A percentile compares a stretch with the other conserved stretches of the same genome.
phyloP scores from a whole-genome alignment of 192 early-diverging fungal species.

The Helicostylum pulchrum region DNA sequence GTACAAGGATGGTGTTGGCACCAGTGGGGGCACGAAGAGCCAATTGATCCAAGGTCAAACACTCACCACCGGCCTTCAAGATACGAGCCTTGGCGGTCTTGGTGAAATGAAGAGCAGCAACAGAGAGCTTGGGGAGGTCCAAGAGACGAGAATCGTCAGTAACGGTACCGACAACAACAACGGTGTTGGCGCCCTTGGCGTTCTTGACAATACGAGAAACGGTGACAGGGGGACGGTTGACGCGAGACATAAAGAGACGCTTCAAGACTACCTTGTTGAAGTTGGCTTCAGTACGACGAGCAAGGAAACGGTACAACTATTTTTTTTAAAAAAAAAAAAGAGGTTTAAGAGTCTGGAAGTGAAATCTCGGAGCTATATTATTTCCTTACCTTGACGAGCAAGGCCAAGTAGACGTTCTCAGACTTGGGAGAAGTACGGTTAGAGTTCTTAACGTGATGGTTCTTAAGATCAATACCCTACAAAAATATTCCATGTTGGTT shows the following conservation, averaged over 20 bases:
- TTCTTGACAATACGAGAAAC: constrained; percentile 83
- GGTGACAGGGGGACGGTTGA: constrained; percentile 95
- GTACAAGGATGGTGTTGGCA: constrained; percentile 91
- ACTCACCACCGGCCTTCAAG: constrained; percentile 97
- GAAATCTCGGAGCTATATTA: background rate
- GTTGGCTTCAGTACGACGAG: constrained; percentile 95
- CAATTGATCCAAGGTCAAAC: constrained; percentile 98
- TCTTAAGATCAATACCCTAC: constrained; percentile 98
- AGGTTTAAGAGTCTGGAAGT: background rate
- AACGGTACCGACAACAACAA: constrained; percentile 94
- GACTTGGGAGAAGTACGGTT: constrained; percentile 87
- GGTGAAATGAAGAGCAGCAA: constrained; percentile 95
- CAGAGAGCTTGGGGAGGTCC: constrained; percentile 91
- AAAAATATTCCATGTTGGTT: background rate
- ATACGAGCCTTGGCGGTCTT: constrained; percentile 95
- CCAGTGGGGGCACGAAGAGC: constrained; percentile 97
- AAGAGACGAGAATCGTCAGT: constrained; percentile 95
- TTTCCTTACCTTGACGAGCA: constrained; percentile 90
- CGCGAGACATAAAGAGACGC: constrained; percentile 97
- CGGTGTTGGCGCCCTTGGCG: constrained; percentile 83
- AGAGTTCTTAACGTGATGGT: constrained; percentile 97
- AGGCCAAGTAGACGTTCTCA: constrained; percentile 94
- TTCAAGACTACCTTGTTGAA: constrained; percentile 99
- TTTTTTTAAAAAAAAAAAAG: background rate
- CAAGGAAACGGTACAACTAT: constrained; percentile 97